These are phyloP conservation scores for Desmodesmus armatus DNA, from an alignment of 139 green algal species.

Conservation along the genomic window DNA sequence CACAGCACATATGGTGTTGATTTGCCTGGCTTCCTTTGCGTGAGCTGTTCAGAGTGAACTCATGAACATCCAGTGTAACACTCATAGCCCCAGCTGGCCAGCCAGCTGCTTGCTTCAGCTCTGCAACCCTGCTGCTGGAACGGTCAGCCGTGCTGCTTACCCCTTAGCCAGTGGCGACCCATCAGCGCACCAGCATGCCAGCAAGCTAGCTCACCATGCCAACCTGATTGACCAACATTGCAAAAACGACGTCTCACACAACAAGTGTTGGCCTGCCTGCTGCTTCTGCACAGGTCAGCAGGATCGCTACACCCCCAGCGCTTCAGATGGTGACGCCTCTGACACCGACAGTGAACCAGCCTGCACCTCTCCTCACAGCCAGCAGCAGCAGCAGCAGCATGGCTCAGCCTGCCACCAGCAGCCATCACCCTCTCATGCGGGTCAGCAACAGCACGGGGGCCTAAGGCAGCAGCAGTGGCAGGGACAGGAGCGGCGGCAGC, in stretches of 20 bases:
- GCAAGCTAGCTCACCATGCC: neutral
- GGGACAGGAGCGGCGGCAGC: neutral
- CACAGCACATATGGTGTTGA: neutral
- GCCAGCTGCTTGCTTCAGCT: neutral
- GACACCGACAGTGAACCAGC: neutral
- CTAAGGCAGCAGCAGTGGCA: neutral
- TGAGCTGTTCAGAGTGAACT: too few species aligned
- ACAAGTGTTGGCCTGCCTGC: too few species aligned
- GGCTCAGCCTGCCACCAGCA: neutral
- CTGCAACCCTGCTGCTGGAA: neutral
- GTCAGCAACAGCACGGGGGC: neutral
- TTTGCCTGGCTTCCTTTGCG: too few species aligned
- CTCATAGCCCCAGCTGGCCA: neutral
- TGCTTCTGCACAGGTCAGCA: neutral
- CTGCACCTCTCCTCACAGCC: neutral
- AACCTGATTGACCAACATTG: too few species aligned
- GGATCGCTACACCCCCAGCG: neutral
- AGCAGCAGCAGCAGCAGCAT: constrained; percentile 1
- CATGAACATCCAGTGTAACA: too few species aligned
- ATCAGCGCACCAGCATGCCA: neutral
- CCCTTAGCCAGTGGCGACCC: neutral
- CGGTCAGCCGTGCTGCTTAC: neutral
- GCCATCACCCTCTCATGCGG: neutral
- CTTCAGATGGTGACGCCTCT: too few species aligned
- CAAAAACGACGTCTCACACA: too few species aligned